Percentiles rank a stretch among this genome's conserved stretches.
Evolutionary conservation across 495 filamentous ascomycete species (phyloP).

Genomic region (Penicillium longicatenatum): DNA sequence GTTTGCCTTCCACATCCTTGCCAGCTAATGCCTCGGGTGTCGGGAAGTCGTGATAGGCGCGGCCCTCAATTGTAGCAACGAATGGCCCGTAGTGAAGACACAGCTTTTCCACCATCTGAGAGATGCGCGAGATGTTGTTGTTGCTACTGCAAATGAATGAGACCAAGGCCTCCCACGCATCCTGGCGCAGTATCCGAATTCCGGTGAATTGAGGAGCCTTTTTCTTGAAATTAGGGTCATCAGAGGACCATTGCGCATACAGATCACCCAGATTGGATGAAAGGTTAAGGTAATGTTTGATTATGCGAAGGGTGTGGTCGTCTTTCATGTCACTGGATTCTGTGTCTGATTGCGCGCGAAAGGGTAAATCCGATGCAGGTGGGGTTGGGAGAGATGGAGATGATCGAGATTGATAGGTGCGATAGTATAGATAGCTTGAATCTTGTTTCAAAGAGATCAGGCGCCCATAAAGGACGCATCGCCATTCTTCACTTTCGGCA

Average conservation of each 20-base stretch:
- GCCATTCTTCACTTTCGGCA: conserved; percentile 78
- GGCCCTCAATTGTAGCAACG: conserved; percentile 68
- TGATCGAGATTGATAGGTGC: conserved; percentile 33
- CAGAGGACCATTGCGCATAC: conserved; percentile 83
- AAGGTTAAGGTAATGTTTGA: conserved; percentile 84
- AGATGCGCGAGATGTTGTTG: conserved; percentile 95
- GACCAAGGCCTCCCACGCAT: conserved; percentile 93
- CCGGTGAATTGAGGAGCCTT: conserved; percentile 87
- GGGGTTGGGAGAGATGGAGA: conserved; percentile 17
- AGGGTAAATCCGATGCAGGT: conserved; percentile 38
- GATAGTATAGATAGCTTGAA: conserved; percentile 76
- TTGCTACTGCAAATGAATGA: conserved; percentile 98
- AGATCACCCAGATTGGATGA: conserved; percentile 68
- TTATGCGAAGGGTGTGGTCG: conserved; percentile 66
- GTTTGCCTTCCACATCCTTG: conserved; percentile 69
- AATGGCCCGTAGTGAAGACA: conserved; percentile 81
- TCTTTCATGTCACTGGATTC: conserved; percentile 21
- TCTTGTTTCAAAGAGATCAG: conserved; percentile 87
- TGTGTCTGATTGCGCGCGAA: conserved; percentile 20
- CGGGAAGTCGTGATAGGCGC: conserved; percentile 87
- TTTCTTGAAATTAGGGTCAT: conserved; percentile 86
- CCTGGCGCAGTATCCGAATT: conserved; percentile 92
- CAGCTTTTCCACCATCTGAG: conserved; percentile 93
- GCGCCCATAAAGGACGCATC: conserved; percentile 81
- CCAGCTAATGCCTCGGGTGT: conserved; percentile 67